Evolutionary conservation across 2,329 filamentous ascomycete genomes (phyloP).

Genomic region (Esteya vermicola): DNA sequence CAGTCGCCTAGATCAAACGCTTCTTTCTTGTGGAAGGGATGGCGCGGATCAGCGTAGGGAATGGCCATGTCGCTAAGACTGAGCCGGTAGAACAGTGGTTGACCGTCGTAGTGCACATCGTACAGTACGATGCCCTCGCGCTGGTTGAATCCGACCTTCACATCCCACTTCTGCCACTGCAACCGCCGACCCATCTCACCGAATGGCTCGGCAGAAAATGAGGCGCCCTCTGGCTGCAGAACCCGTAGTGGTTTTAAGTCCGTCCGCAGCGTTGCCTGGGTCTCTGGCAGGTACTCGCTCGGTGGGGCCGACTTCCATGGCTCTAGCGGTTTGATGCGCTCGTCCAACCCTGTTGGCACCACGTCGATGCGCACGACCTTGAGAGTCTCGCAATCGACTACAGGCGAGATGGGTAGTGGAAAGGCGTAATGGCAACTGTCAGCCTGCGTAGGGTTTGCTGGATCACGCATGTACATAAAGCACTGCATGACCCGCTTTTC

Average conservation of each 20-base stretch:
- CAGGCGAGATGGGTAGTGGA: slow-evolving; percentile 39
- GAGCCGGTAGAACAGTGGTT: slow-evolving; percentile 52
- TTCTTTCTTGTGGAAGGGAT: slow-evolving; percentile 55
- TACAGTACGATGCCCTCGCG: slow-evolving; percentile 59
- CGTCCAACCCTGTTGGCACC: slow-evolving; percentile 30
- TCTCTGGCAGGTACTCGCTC: slow-evolving; percentile 21
- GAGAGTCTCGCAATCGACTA: slow-evolving; percentile 35
- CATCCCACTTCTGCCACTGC: slow-evolving; percentile 54
- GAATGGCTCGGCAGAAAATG: slow-evolving; percentile 28
- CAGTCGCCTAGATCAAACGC: slow-evolving; percentile 62
- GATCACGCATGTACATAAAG: slow-evolving; percentile 54
- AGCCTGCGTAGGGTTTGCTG: slow-evolving; percentile 46
- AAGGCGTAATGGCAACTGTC: slow-evolving; percentile 50
- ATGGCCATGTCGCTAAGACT: slow-evolving; percentile 58
- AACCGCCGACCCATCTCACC: slow-evolving; percentile 21
- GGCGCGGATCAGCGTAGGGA: slow-evolving; percentile 47
- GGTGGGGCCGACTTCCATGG: slow-evolving; percentile 23
- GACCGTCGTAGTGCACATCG: slow-evolving; percentile 51
- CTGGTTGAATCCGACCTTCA: slow-evolving; percentile 55
- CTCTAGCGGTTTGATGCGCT: slow-evolving; percentile 19
- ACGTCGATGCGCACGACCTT: slow-evolving; percentile 26
- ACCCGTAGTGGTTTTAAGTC: slow-evolving; percentile 38
- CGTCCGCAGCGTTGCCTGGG: slow-evolving; percentile 21
- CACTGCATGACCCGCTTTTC: slow-evolving; percentile 33
- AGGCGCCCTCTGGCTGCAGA: slow-evolving; percentile 8